phyloP scores from a whole-genome alignment of 768 basidiomycete genomes.

The Suillus sp. region DNA sequence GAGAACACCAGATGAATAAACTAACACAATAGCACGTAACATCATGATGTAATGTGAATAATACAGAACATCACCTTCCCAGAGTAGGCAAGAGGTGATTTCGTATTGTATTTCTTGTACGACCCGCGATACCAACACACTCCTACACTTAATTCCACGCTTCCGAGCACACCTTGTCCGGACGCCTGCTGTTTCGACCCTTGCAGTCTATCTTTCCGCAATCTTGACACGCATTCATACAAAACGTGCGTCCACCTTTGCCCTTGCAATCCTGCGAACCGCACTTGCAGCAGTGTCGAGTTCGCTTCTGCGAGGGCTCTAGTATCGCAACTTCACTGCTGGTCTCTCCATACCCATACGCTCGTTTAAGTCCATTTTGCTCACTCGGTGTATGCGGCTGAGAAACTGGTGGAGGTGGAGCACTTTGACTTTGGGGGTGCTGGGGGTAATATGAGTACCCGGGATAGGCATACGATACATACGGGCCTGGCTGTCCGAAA shows the following conservation, averaged over 20 bases:
- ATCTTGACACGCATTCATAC: slow-evolving; percentile 75
- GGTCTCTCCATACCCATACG: slow-evolving; percentile 31
- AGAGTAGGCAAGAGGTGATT: not conserved
- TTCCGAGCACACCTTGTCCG: slow-evolving; percentile 73
- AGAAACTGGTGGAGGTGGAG: slow-evolving; percentile 20
- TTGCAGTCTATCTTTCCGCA: slow-evolving; percentile 81
- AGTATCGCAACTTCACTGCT: slow-evolving; percentile 31
- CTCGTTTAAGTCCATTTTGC: slow-evolving; percentile 31
- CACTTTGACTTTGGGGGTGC: slow-evolving; percentile 24
- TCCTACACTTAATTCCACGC: slow-evolving; percentile 39
- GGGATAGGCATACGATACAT: slow-evolving; percentile 40
- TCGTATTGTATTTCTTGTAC: not conserved
- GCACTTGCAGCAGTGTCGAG: slow-evolving; percentile 83
- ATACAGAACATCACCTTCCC: slow-evolving; percentile 3
- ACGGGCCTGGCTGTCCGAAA: slow-evolving; percentile 33
- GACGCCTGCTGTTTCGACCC: slow-evolving; percentile 75
- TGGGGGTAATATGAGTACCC: slow-evolving; percentile 38
- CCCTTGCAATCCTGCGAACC: slow-evolving; percentile 82
- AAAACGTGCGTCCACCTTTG: slow-evolving; percentile 76
- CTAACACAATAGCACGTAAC: not conserved
- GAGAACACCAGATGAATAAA: not conserved
- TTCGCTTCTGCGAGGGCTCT: slow-evolving; percentile 54
- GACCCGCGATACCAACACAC: not conserved
- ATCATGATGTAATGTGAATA: not conserved
- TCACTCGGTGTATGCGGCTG: slow-evolving; percentile 30